phyloP scores from a whole-genome alignment of 2,329 filamentous ascomycete species.

The Beauveria caledonica region DNA sequence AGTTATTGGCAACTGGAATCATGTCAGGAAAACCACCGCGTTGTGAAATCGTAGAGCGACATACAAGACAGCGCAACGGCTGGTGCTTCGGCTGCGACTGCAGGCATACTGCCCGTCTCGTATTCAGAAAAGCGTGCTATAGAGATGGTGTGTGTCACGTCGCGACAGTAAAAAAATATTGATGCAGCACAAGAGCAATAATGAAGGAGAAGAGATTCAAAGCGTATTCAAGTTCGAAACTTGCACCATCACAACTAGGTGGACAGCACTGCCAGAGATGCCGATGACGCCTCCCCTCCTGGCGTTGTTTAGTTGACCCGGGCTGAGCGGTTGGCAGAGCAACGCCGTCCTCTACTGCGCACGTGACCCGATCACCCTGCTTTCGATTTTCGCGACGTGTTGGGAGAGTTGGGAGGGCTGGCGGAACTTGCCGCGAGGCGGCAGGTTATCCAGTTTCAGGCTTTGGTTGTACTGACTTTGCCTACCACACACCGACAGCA shows the following conservation, averaged over 20 bases:
- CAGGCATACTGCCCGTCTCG: constrained; percentile 41
- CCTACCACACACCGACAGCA: constrained; percentile 9
- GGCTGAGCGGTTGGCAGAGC: constrained; percentile 1
- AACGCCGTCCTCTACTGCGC: background rate
- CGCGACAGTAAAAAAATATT: background rate
- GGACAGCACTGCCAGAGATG: background rate
- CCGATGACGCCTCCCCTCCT: constrained; percentile 8
- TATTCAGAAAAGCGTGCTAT: background rate
- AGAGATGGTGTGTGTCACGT: background rate
- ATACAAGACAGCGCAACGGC: constrained; percentile 60
- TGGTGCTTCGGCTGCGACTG: constrained; percentile 51
- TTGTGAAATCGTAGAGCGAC: background rate
- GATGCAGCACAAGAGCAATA: background rate
- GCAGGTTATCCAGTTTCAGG: constrained; percentile 6
- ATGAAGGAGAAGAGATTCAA: background rate
- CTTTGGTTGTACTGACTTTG: constrained; percentile 6
- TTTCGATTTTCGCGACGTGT: constrained; percentile 12
- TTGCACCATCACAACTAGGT: background rate
- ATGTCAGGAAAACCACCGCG: constrained; percentile 4
- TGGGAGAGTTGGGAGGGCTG: constrained; percentile 12
- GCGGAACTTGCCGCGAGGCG: constrained; percentile 6
- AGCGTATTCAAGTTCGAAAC: background rate
- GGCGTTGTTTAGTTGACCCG: constrained; percentile 10
- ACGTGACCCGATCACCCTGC: constrained; percentile 9
- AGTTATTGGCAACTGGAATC: constrained; percentile 84